Base-by-base conservation (phyloP, 306 rosid species). In the Ziziphus jujuba region DNA sequence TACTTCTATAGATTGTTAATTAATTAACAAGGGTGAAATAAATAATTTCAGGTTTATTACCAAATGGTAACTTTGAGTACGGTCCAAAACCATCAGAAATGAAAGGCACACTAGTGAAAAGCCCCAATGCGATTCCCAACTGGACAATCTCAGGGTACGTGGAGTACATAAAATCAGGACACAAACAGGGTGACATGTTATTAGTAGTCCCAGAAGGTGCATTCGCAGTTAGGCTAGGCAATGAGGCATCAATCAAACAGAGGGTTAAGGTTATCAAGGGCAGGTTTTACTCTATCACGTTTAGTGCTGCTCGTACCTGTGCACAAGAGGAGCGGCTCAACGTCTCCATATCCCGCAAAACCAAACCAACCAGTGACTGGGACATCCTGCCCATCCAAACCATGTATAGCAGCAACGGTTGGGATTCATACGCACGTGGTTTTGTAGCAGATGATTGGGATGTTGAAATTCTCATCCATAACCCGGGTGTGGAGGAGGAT, bases 181-280 rank as follows among this genome's bases (percentile, higher is more conserved):
- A 86, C 14, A 88, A 81, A 58, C 96, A 91, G 56, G 93, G 97
- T 12, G 96, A 91, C 85, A 91, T 88, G 97, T 0, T 91, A 0
- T 67, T 91, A 2, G 25, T 83, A 0, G 97, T 91, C 19, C 97
- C 97, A 0, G 85, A 80, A 56, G 97, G 96, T 6, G 68, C 68
- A 6, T 76, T 59, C 17, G 97, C 97, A 1, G 82, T 84, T 2
- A 77, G 96, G 78, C 93, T 91, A 0, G 96, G 97, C 9, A 88
- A 91, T 8, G 91, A 91, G 11, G 97, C 97, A 24, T 80, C 82
- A 1, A 78, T 91, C 5, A 88, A 79, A 81, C 97, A 91, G 6
- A 84, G 71, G 20, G 50, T 88, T 20, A 81, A 72, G 65, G 54
- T 84, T 2, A 60, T 1, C 1, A 83, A 77, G 77, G 96, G 91